Evolutionary conservation across 306 rosid species (phyloP), one percentile per base, ranked within the genome.

Genomic region (Cicer chorassanicum): DNA sequence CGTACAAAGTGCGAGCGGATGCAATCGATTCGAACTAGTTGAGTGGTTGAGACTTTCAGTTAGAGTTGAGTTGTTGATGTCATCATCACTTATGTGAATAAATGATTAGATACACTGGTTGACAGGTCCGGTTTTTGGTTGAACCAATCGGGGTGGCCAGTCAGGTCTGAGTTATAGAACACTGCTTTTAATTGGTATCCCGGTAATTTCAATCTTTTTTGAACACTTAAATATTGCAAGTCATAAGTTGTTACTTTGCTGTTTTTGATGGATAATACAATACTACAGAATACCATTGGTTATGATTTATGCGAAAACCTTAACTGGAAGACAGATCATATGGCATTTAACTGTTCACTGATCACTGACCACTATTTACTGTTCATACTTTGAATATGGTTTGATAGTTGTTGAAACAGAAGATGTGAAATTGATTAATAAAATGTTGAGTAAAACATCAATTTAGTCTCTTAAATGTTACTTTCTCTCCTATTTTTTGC

Each of bases 301-400:
- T 36, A 41, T 49, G 38, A 59, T 72, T 77, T 44, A 68, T 69
- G 34, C 44, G n/a, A 49, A 78, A 68, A 34, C 50, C 56, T 18
- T 61, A 61, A 15, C 45, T 14, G 53, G 16, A 69, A 54, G 46
- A 29, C 10, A 34, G 15, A 44, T 45, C 60, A 5, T 56, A 34
- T 41, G 44, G 42, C 53, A 48, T 64, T 42, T 43, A 49, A n/a
- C 45, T 18, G 29, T 15, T 62, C 42, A 48, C 14, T 2, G 0
- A 29, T 29, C 34, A n/a, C 14, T 2, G 0, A 29, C 3, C 34
- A n/a, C 45, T 18, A 14, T 34, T 62, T 24, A 48, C 14, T 40
- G 1, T 60, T 74, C 39, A 54, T 66, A 78, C 50, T 73, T 53
- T 69, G 41, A 60, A 55, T 41, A 57, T 69, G 11, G 44, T 69